Evolutionary conservation across 495 filamentous ascomycete genomes (phyloP), one percentile per base, ranked within the genome.

Genomic region (Penicillium dipodomyicola): DNA sequence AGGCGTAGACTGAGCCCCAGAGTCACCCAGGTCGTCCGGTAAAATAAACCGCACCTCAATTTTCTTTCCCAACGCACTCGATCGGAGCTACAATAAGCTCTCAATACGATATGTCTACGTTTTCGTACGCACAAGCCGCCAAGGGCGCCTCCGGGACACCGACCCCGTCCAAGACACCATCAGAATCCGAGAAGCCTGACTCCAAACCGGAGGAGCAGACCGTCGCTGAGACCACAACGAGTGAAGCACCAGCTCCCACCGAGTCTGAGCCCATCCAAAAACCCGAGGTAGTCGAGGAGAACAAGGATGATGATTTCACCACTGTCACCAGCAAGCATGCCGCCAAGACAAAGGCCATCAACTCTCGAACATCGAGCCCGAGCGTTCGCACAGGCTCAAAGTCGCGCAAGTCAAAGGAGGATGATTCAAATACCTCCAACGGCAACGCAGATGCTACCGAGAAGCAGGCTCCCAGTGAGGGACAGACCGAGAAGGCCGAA

Each of bases 61-160:
- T 37, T 59, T 52, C 62, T 64, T 46, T 58, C 30, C 42, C 32
- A 57, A 47, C n/a, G 25, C 33, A 33, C 30, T 56, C 43, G 44
- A 65, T 45, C 49, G 45, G 52, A 62, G 30, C 51, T 56, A 58
- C 53, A 20, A 57, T 60, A 53, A 65, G 64, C 52, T 56, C 52
- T 17, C 40, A 19, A 45, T 44, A 12, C 59, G 29, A 61, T 35
- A 62, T 62, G 60, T 58, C 75, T 62, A 69, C 70, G 52, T 95
- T 96, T 72, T 96, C 94, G 41, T 98, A 98, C 74, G 93, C 93
- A 55, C 91, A 96, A 79, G 93, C 93, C 67, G 94, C 93, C 27
- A 92, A 90, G 72, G 89, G 90, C 62, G 79, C 83, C 56, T 73
- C 83, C 53, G 62, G 79, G 45, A 68, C 62, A 54, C 65, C 67